phyloP scores from a whole-genome alignment of 169 alveolate species.

The Plasmodium vinckei region DNA sequence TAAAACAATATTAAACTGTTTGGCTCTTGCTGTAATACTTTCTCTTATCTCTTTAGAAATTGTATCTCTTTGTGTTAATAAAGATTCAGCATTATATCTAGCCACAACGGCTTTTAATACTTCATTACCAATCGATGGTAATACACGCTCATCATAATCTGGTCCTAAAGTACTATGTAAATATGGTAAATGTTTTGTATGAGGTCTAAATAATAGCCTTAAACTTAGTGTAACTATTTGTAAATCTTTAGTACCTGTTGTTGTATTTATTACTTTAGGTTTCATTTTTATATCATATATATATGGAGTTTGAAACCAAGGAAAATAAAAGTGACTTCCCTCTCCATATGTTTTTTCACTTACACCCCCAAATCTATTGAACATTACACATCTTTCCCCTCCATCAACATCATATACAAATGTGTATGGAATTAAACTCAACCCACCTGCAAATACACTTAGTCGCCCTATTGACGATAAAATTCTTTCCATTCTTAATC shows the following conservation, averaged over 20 bases:
- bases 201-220: constrained; percentile 95
- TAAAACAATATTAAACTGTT: constrained; percentile 93
- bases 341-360: constrained; percentile 91
- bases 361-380: constrained; percentile 95
- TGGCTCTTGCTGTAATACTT: constrained; percentile 94
- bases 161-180: constrained; percentile 95
- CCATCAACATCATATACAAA: constrained; percentile 95
- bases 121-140: constrained; percentile 98
- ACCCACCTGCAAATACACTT: constrained; percentile 87
- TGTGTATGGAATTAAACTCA: constrained; percentile 86
- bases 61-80: constrained; percentile 96
- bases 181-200: constrained; percentile 90
- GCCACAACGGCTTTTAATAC: constrained; percentile 97
- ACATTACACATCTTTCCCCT: constrained; percentile 96
- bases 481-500: constrained; percentile 78
- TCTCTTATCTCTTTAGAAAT: constrained; percentile 94
- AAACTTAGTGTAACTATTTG: constrained; percentile 95
- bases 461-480: constrained; percentile 83
- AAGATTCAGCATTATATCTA: constrained; percentile 95
- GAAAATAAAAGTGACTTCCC: constrained; percentile 94
- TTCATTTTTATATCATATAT: constrained; percentile 92
- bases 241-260: constrained; percentile 95
- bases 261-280: constrained; percentile 94
- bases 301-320: constrained; percentile 94
- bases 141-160: constrained; percentile 97